Percentiles rank a stretch among this genome's conserved stretches.
Evolutionary conservation across 2,329 filamentous ascomycete genomes (phyloP).

Genomic region (Phyllosticta paracitricarpa): DNA sequence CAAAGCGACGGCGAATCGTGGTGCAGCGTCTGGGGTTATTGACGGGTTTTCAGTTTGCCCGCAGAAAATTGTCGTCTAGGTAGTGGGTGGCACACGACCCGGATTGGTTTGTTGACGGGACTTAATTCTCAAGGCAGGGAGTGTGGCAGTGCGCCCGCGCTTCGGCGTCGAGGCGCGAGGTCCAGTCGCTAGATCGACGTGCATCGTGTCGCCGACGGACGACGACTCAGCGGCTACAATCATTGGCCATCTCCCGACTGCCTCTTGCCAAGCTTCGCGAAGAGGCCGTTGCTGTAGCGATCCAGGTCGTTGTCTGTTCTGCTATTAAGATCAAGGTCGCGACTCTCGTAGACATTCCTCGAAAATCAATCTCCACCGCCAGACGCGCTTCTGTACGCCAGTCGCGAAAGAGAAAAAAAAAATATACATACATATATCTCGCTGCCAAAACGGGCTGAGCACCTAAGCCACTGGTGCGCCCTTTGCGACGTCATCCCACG

Average conservation of each 20-base stretch:
- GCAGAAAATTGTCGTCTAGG: background rate
- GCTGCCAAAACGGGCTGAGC: background rate
- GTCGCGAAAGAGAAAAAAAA: background rate
- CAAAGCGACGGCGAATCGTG: background rate
- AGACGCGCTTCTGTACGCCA: background rate
- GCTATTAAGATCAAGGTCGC: constrained; percentile 13
- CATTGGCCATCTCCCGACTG: background rate
- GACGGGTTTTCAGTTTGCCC: background rate
- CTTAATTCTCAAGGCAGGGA: background rate
- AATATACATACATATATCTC: background rate
- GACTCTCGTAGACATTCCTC: constrained; percentile 11
- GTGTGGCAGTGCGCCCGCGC: background rate
- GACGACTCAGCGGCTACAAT: background rate
- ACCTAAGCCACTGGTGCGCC: background rate
- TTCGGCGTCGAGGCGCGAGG: background rate
- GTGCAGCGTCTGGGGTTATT: background rate
- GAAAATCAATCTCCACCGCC: background rate
- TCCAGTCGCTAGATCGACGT: background rate
- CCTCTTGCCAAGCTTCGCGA: background rate
- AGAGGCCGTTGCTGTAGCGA: background rate
- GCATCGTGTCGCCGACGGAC: background rate
- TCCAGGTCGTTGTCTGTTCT: background rate
- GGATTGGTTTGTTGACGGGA: background rate
- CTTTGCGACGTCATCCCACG: background rate
- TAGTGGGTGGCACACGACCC: background rate